phyloP scores from a whole-genome alignment of 192 early-diverging fungal species.

The Helicostylum pulchrum region DNA sequence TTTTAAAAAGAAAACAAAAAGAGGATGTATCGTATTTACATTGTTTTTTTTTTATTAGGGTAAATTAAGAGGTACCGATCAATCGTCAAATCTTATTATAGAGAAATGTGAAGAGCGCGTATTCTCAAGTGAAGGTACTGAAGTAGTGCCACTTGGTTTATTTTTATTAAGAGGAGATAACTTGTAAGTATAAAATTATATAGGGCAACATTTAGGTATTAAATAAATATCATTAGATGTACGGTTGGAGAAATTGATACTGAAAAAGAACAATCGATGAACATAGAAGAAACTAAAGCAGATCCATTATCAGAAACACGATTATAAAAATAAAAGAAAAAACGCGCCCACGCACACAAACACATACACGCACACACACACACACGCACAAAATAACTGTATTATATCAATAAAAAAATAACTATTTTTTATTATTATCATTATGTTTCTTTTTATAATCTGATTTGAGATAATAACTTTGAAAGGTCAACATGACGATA shows the following conservation, averaged over 20 bases:
- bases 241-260: conserved; percentile 39
- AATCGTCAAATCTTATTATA: conserved; percentile 52
- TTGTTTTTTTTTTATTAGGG: conserved; percentile 36
- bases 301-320: conserved; percentile 20
- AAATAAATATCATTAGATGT: conserved; percentile 12
- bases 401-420: too few relatives aligned
- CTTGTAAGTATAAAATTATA: conserved; percentile 38
- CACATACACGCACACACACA: too few relatives aligned
- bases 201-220: not conserved
- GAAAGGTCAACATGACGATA: conserved; percentile 72
- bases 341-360: too few relatives aligned
- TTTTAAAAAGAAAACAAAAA: not conserved
- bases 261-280: conserved; percentile 33
- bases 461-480: conserved; percentile 46
- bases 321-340: not conserved
- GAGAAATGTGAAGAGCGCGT: conserved; percentile 49
- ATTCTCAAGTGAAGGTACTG: conserved; percentile 48
- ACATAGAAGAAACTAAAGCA: conserved; percentile 34
- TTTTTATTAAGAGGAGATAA: conserved; percentile 56
- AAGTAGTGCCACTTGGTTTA: conserved; percentile 46
- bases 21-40: not conserved
- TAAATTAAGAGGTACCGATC: conserved; percentile 52
- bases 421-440: not conserved
- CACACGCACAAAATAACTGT: not conserved
- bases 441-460: not conserved